Evolutionary conservation across 2,329 filamentous ascomycete species (phyloP), one percentile per base, ranked within the genome.

Genomic region (Fusarium fracticaudum): DNA sequence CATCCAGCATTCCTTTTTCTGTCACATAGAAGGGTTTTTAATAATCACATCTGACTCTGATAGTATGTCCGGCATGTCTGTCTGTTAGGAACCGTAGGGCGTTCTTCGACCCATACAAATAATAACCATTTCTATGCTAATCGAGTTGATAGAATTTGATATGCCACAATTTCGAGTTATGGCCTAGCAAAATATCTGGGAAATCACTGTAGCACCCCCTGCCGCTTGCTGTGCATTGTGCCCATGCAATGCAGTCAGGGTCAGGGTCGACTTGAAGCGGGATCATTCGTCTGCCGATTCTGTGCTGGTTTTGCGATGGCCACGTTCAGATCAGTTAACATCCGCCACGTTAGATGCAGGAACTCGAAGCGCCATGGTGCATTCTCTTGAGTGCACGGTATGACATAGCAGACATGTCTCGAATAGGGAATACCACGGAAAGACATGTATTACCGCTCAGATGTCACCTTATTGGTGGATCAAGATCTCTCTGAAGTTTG

Each of bases 341-440:
- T 64, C 66, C 73, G 77, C 77, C 77, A 78, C 77, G 77, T 78
- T 75, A 54, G 64, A 79, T 72, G 77, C 77, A 78, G 77, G 76
- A 79, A 78, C 77, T 78, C 55, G 62, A 73, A 57, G 72, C 63
- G 57, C 68, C 47, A 44, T 64, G 64, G 64, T 77, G 75, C 67
- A 69, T 29, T 66, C 40, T 62, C 58, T 71, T 64, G 65, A 74
- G 61, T 53, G 43, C 54, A 70, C 64, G 63, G 45, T 57, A 68
- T 65, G 60, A 53, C 54, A 67, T 53, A 70, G 54, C 53, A 60
- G 41, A 22, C 60, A 64, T 45, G 48, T 68, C 60, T 67, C 60
- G 51, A 72, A 73, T 48, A 43, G 55, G 47, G 69, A 59, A 67
- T 74, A 65, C 67, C 69, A 60, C 57, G 69, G 54, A 50, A 62